Evolutionary conservation across 2,329 filamentous ascomycete species (phyloP), one percentile per base, ranked within the genome.

Genomic region (Phaeosphaeria sp.): DNA sequence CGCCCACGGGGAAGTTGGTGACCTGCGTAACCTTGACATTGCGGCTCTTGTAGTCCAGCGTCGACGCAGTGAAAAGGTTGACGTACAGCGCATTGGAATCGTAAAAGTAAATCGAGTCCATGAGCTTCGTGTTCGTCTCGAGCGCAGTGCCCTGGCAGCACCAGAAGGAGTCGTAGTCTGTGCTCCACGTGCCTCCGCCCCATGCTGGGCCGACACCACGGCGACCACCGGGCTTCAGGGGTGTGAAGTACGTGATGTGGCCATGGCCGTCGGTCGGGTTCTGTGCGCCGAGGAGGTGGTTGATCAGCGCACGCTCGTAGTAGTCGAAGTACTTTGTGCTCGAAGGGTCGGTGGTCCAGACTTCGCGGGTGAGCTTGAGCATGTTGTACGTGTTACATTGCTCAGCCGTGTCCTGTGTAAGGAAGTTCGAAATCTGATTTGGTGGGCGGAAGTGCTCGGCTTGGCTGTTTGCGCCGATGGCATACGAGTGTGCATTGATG

Each of bases 341-440:
- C 0, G 60, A 69, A 0, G 82, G 81, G 25, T 82, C 73, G 30
- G 79, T 68, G 1, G 76, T 69, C 79, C 80, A 85, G 4, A 85
- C 75, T 54, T 85, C 82, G 0, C 82, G 77, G 0, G 83, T 84
- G 36, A 85, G 69, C 65, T 85, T 85, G 46, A 85, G 80, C 83
- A 85, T 85, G 63, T 85, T 85, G 66, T 85, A 84, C 0, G 81
- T 82, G 67, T 85, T 85, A 71, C 83, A 85, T 1, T 78, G 78
- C 68, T 85, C 83, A 46, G 77, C 79, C 0, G 83, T 84, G 64
- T 85, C 83, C 0, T 71, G 64, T 3, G 68, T 69, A 11, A 85
- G 72, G 51, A 78, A 80, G 2, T 62, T 65, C 0, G 82, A 73
- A 52, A 85, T 85, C 10, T 77, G 80, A 56, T 84, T 77, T 0